Evolutionary conservation across 2,329 filamentous ascomycete species (phyloP).

Genomic region (Aspergillus brasiliensis): DNA sequence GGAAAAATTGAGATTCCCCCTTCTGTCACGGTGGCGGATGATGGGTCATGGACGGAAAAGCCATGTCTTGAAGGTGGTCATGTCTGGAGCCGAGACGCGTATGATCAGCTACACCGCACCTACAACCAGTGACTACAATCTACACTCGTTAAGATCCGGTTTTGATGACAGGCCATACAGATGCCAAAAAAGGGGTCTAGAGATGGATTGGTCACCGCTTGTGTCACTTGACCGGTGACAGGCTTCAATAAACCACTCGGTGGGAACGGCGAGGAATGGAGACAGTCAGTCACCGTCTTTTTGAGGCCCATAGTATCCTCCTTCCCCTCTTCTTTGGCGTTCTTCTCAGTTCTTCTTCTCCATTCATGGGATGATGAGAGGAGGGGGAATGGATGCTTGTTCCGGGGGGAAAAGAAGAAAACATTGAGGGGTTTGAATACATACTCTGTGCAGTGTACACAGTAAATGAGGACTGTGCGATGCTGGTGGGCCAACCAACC

Average conservation of each 20-base stretch:
- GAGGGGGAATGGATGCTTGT: neutral
- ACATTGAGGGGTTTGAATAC: neutral
- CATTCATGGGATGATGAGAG: neutral
- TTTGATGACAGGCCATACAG: conserved; percentile 3
- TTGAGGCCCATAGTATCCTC: neutral
- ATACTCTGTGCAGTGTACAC: too few relatives aligned
- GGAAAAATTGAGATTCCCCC: neutral
- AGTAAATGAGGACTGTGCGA: neutral
- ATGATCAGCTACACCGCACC: neutral
- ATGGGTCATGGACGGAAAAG: conserved; percentile 1
- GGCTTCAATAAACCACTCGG: neutral
- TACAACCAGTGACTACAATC: neutral
- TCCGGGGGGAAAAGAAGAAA: neutral
- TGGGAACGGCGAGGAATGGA: neutral
- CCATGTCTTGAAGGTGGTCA: neutral
- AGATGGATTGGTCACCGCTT: conserved; percentile 1
- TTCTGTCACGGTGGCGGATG: neutral
- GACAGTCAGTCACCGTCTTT: neutral
- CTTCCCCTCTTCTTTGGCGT: neutral
- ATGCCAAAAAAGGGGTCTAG: conserved; percentile 3
- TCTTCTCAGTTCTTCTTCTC: neutral
- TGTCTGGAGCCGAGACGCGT: neutral
- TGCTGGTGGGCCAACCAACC: neutral
- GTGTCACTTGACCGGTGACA: conserved; percentile 1
- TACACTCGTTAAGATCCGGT: neutral